phyloP scores from a whole-genome alignment of 495 filamentous ascomycete genomes.

The Neurospora sp. region DNA sequence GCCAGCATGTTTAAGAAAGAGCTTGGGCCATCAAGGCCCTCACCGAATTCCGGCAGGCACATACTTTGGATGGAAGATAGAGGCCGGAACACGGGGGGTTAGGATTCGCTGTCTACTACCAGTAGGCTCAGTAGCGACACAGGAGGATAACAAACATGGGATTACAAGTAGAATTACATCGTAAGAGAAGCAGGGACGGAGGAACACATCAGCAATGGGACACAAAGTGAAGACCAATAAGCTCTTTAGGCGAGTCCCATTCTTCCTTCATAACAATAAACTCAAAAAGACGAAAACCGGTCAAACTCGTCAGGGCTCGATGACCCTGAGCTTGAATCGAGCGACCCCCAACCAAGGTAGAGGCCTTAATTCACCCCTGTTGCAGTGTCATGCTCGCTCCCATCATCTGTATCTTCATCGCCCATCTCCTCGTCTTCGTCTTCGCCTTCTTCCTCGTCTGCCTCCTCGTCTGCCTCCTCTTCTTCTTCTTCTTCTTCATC shows the following conservation, averaged over 20 bases:
- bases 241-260: background rate
- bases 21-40: background rate
- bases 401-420: background rate
- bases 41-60: background rate
- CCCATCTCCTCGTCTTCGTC: conserved; percentile 3
- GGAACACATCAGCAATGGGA: background rate
- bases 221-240: background rate
- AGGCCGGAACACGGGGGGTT: background rate
- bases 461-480: background rate
- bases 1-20: background rate
- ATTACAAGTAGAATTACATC: background rate
- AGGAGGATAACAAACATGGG: too few relatives aligned
- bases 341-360: background rate
- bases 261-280: background rate
- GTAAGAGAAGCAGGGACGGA: background rate
- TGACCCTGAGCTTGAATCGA: background rate
- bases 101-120: background rate
- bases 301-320: background rate
- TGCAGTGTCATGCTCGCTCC: background rate
- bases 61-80: background rate
- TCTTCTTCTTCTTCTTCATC: background rate
- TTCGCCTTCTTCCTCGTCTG: background rate
- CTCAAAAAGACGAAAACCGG: background rate
- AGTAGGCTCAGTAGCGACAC: too few relatives aligned
- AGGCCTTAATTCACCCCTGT: background rate